A percentile compares a stretch with the other conserved stretches of the same genome.
Conservation (phyloP, 208 protist genomes). For the Leishmania lainsoni region DNA sequence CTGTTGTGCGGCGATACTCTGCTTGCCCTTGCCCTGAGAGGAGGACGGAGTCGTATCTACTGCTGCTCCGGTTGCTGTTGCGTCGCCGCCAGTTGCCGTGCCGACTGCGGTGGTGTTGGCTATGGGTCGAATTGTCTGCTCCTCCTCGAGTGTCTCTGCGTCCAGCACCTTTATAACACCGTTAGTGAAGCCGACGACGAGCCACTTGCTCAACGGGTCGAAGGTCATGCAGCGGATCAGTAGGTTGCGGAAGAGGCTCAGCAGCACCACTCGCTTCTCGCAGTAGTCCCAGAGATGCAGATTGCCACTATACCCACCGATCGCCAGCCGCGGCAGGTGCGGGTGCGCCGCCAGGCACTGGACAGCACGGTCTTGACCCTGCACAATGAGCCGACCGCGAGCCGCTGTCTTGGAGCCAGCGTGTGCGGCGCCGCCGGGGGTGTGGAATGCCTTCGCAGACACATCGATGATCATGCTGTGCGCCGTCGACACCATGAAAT, state of each 20-base stretch:
- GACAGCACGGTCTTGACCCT: constrained; percentile 89
- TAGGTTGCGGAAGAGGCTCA: constrained; percentile 83
- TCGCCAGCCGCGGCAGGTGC: constrained; percentile 74
- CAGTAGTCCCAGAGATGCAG: constrained; percentile 94
- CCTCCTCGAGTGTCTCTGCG: constrained; percentile 81
- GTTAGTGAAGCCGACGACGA: constrained; percentile 93
- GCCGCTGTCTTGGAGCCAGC: constrained; percentile 36
- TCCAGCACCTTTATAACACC: constrained; percentile 92
- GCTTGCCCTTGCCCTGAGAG: background rate
- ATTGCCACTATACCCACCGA: constrained; percentile 85
- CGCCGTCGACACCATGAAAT: constrained; percentile 93
- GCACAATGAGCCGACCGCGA: constrained; percentile 84
- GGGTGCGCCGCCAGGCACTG: constrained; percentile 87
- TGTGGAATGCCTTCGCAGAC: constrained; percentile 77
- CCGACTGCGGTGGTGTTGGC: constrained; percentile 4
- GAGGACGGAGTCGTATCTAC: background rate
- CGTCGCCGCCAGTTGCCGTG: background rate
- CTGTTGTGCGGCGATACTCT: background rate
- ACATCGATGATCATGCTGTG: constrained; percentile 92
- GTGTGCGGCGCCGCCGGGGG: constrained; percentile 29
- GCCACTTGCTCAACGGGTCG: constrained; percentile 77
- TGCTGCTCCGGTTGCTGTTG: background rate
- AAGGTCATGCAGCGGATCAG: constrained; percentile 87
- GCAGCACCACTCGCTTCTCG: constrained; percentile 62
- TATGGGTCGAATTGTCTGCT: constrained; percentile 61